phyloP scores from a whole-genome alignment of 75 land plant genomes.

The Picea sitchensis region DNA sequence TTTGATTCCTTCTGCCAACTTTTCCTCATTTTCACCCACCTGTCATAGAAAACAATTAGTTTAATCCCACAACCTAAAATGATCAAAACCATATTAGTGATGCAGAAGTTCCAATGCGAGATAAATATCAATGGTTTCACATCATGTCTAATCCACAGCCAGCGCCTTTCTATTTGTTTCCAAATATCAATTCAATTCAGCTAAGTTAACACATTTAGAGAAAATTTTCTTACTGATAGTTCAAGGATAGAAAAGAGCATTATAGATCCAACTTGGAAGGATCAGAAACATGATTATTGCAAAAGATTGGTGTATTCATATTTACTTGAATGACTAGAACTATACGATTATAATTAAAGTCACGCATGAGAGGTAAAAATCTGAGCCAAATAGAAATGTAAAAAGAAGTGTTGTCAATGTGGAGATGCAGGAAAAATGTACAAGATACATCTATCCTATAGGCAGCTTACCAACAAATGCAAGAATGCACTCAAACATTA shows the following conservation, averaged over 20 bases:
- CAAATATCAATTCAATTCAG: not conserved
- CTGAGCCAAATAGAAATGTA: not conserved
- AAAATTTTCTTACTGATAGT: not conserved
- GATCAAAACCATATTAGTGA: not conserved
- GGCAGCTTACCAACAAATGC: not conserved
- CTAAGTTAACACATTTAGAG: not conserved
- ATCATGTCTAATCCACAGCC: not conserved
- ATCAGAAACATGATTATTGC: not conserved
- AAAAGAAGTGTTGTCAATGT: not conserved
- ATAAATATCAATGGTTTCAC: not conserved
- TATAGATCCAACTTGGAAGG: not conserved
- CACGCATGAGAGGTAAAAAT: not conserved
- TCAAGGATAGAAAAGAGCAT: not conserved
- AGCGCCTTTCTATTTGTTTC: not conserved
- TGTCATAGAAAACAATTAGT: constrained; percentile 16
- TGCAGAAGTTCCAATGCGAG: not conserved
- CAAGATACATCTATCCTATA: not conserved
- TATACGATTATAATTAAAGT: not conserved
- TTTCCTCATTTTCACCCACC: constrained; percentile 90
- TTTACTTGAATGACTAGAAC: not conserved
- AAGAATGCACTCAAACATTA: not conserved
- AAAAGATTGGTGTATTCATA: not conserved
- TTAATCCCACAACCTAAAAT: not conserved
- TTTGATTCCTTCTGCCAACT: constrained; percentile 90
- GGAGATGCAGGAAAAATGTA: not conserved